Percentiles rank a stretch among this genome's conserved stretches.
phyloP scores from a whole-genome alignment of 257 asterid genomes.

The Linaria vulgaris region DNA sequence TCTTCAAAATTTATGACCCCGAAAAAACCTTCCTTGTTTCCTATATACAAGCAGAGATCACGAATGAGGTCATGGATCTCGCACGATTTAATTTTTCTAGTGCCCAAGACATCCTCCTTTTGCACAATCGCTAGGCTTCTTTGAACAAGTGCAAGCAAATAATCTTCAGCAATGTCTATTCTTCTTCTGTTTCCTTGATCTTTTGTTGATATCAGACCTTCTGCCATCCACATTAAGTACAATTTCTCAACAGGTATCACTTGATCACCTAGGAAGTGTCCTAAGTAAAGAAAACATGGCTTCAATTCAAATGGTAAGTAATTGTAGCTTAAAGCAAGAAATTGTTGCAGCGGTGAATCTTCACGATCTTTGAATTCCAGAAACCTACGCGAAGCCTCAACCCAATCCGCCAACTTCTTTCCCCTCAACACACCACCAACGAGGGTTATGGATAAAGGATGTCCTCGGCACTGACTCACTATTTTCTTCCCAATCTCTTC shows the following conservation, averaged over 20 bases:
- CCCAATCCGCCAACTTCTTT: background rate
- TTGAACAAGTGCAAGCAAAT: constrained; percentile 16
- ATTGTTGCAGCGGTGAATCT: background rate
- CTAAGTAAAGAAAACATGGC: constrained; percentile 33
- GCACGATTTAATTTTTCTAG: constrained; percentile 3
- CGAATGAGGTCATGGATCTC: constrained; percentile 19
- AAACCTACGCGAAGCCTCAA: no score
- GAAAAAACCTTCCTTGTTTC: background rate
- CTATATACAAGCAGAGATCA: constrained; percentile 8
- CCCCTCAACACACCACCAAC: constrained; percentile 2
- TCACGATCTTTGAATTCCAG: background rate
- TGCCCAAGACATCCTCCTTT: background rate
- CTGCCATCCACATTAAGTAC: constrained; percentile 29
- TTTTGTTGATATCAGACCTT: constrained; percentile 18
- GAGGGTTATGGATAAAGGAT: constrained; percentile 3
- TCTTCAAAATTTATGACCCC: background rate
- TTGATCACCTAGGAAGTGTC: constrained; percentile 19
- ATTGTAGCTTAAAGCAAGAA: constrained; percentile 12
- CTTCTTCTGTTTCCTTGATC: background rate
- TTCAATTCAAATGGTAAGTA: constrained; percentile 21
- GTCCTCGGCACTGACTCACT: background rate
- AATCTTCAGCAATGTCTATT: constrained; percentile 5
- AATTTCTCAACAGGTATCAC: constrained; percentile 12
- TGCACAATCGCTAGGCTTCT: constrained; percentile 17
- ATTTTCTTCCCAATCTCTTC: background rate